Percentiles rank a stretch among this genome's conserved stretches.
These are phyloP conservation scores for Penicillium sp. DNA, from an alignment of 2,329 filamentous ascomycete genomes.

Conservation along the genomic window DNA sequence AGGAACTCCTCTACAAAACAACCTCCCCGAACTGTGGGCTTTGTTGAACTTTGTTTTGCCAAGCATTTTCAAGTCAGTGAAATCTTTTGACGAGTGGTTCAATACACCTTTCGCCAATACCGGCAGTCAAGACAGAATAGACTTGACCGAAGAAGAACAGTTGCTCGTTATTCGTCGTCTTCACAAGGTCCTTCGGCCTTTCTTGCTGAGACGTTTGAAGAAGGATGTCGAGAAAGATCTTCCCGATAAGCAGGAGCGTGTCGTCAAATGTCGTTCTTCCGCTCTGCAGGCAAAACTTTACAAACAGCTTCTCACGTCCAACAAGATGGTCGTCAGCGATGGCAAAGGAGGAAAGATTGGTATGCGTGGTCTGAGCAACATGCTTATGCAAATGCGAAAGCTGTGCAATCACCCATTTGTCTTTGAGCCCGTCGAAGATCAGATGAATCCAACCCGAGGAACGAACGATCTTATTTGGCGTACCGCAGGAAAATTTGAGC, in stretches of 20 bases:
- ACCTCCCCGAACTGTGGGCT: slow-evolving; percentile 91
- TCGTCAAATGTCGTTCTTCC: slow-evolving; percentile 99
- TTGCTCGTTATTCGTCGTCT: slow-evolving; percentile 96
- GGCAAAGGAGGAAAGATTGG: slow-evolving; percentile 93
- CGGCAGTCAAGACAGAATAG: slow-evolving; percentile 97
- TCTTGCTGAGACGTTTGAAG: slow-evolving; percentile 96
- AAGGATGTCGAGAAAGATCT: slow-evolving; percentile 99
- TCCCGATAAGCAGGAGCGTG: slow-evolving; percentile 97
- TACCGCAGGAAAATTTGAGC: slow-evolving; percentile 93
- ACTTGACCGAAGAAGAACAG: slow-evolving; percentile 98
- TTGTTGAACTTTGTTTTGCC: slow-evolving; percentile 97
- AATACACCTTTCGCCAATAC: slow-evolving; percentile 99
- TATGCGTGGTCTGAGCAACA: slow-evolving; percentile 93
- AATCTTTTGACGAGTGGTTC: slow-evolving; percentile 99
- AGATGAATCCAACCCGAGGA: slow-evolving; percentile 85
- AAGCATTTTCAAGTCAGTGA: slow-evolving; percentile 98
- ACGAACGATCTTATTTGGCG: slow-evolving; percentile 95
- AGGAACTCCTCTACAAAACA: slow-evolving; percentile 95
- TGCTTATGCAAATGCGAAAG: slow-evolving; percentile 99
- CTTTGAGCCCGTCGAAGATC: slow-evolving; percentile 95
- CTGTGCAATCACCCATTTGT: slow-evolving; percentile 99
- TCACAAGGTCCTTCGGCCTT: slow-evolving; percentile 94
- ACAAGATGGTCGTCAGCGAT: slow-evolving; percentile 90
- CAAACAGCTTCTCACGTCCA: slow-evolving; percentile 95
- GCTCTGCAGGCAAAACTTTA: slow-evolving; percentile 89